Evolutionary conservation across 768 basidiomycete species (phyloP), one percentile per base, ranked within the genome.

Genomic region (Hirschioporus abietinus): DNA sequence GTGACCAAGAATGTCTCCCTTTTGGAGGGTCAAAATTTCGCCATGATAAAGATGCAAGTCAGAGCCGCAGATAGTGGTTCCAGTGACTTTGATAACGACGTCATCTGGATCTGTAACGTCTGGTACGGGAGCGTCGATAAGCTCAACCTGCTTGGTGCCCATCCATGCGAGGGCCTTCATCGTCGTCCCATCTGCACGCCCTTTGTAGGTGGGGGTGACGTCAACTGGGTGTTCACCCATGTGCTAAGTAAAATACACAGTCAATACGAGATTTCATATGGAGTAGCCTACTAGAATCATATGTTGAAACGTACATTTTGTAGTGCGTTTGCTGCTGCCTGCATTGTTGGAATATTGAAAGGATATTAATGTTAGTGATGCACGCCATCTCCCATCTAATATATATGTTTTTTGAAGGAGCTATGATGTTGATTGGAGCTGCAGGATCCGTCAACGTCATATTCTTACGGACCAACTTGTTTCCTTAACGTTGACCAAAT

Each of bases 131-230:
- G 79, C 80, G 58, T 85, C 82, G 68, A 83, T 75, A 66, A 84
- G 68, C 57, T 75, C 70, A 63, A 80, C 84, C 68, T 86, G 83
- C 58, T 77, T 72, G 8, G 81, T 75, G 1, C 88, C 87, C 69
- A 86, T 88, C 88, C 88, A 91, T 1, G 86, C 86, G 1, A 90
- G 77, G 12, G 89, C 88, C 67, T 85, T 85, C 89, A 90, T 90
- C 4, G 79, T 88, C 30, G 77, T 73, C 1, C 86, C 87, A 68
- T 82, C 85, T 10, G 74, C 74, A n/a, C 83, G 75, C 24, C 73
- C 74, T 63, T 84, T 84, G 71, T 81, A 84, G 63, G 81, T 79
- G 0, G 68, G 63, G 20, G 67, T 67, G 9, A 66, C 68, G 34
- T 36, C 67, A 18, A 68, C 64, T 8, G 70, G 73, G 68, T 69